Conservation (phyloP, 2,329 filamentous ascomycete genomes). For the Ramichloridium luteum region DNA sequence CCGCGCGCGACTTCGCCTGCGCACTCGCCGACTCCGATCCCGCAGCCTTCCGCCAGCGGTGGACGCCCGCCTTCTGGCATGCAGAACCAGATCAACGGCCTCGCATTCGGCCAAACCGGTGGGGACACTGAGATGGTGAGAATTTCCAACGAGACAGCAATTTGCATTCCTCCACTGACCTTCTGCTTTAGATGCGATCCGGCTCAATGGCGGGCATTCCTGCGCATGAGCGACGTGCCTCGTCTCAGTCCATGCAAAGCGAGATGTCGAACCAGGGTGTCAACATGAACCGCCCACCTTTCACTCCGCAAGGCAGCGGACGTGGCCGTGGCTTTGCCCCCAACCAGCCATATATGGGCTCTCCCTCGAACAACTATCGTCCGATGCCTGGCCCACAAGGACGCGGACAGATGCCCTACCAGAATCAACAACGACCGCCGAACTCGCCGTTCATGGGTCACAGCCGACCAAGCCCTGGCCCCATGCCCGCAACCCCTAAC, state of each 20-base stretch:
- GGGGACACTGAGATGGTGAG: constrained; percentile 66
- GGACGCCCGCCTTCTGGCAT: constrained; percentile 68
- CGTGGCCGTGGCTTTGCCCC: constrained; percentile 35
- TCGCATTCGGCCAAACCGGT: constrained; percentile 71
- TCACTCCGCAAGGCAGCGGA: constrained; percentile 29
- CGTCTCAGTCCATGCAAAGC: constrained; percentile 68
- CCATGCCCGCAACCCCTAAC: constrained; percentile 50
- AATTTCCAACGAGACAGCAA: constrained; percentile 14
- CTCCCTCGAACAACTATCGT: constrained; percentile 43
- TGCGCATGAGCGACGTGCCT: constrained; percentile 76
- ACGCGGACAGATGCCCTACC: constrained; percentile 39
- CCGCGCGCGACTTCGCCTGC: constrained; percentile 71
- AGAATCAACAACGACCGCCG: constrained; percentile 23
- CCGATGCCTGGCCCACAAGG: constrained; percentile 39
- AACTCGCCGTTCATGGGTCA: constrained; percentile 29
- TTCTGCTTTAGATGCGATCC: neutral
- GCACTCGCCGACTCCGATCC: constrained; percentile 85
- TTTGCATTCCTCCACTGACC: too few species aligned
- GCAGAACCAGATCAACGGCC: constrained; percentile 56
- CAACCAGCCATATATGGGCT: constrained; percentile 38
- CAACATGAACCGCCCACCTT: constrained; percentile 25
- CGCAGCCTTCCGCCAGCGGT: constrained; percentile 73
- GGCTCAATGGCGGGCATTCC: constrained; percentile 35
- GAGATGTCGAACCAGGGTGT: constrained; percentile 53
- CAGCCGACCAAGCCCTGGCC: constrained; percentile 50